Percentiles rank a stretch among this genome's conserved stretches.
Conservation (phyloP, 768 basidiomycete species). For the Hysterangium stoloniferum region DNA sequence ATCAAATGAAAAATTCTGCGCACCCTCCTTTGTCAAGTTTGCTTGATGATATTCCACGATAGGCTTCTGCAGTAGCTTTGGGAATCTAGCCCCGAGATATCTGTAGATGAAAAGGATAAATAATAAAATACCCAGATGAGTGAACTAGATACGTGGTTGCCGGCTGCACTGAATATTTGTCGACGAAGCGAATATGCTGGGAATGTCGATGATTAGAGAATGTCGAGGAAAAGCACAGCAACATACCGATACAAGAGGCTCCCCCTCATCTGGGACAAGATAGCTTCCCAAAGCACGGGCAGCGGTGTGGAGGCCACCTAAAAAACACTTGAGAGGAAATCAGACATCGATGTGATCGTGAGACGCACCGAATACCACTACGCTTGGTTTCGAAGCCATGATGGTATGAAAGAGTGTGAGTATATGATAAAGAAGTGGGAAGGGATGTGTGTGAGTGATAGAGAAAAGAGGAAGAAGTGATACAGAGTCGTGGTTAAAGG, state of each 20-base stretch:
- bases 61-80: conserved; percentile 55
- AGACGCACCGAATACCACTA: conserved; percentile 66
- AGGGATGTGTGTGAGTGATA: neutral
- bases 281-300: conserved; percentile 62
- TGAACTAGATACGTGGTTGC: conserved; percentile 55
- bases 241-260: conserved; percentile 65
- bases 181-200: conserved; percentile 63
- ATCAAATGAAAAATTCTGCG: conserved; percentile 19
- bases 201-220: conserved; percentile 9
- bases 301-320: conserved; percentile 78
- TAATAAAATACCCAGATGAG: conserved; percentile 10
- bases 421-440: neutral
- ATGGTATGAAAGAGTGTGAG: conserved; percentile 6
- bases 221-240: conserved; percentile 15
- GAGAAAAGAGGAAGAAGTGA: conserved; percentile 6
- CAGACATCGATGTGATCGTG: conserved; percentile 2
- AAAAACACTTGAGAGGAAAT: neutral
- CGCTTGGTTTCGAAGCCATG: conserved; percentile 51
- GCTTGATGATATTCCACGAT: conserved; percentile 76
- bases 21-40: conserved; percentile 69
- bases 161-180: conserved; percentile 65
- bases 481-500: conserved; percentile 1
- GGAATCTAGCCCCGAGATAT: conserved; percentile 73
- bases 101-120: conserved; percentile 32
- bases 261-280: conserved; percentile 61